Base-by-base conservation (phyloP, 2,329 filamentous ascomycete genomes). In the Fusarium sp. region DNA sequence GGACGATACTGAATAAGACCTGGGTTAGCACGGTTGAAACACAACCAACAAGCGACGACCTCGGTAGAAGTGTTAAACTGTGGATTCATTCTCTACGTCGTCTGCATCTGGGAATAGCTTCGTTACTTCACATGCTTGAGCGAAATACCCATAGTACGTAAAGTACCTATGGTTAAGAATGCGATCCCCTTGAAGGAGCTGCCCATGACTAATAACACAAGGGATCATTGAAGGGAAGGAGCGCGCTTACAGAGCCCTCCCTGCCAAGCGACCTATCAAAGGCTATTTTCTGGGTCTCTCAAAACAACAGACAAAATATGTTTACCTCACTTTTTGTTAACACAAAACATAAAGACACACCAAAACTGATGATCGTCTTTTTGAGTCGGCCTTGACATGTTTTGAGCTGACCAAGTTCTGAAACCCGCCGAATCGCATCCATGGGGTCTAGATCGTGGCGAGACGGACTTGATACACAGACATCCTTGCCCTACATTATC, bases 381-480 rank as follows among this genome's bases (percentile, higher is more conserved):
- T 62, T 20, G 30, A 26, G 36, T 55, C 30, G 45, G 45, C 48
- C 62, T 65, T 50, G 50, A 41, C 57, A n/a, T 69, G 70, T 72
- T 72, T 67, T 61, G 47, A 57, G 51, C 42, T 63, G 47, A 48
- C 51, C 36, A 55, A 56, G 39, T 13, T 64, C 44, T 73, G 71
- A 73, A 73, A 73, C 71, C 7, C 38, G 33, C 42, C 58, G 28
- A 62, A 57, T 58, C 56, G 30, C 58, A 71, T 57, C 54, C 51
- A 60, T 28, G 59, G 41, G 51, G 71, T 74, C 67, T 61, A 67
- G 70, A 71, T 73, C 50, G 61, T 72, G 70, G 51, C 67, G 67
- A 71, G 60, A 68, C 58, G 28, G 45, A 54, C 55, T 73, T 68
- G 71, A 54, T 55, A 47, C 57, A 35, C 36, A 38, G 41, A 36